These are phyloP conservation scores for Fusarium staphyleae DNA, from an alignment of 2,329 filamentous ascomycete genomes.

Conservation along the genomic window DNA sequence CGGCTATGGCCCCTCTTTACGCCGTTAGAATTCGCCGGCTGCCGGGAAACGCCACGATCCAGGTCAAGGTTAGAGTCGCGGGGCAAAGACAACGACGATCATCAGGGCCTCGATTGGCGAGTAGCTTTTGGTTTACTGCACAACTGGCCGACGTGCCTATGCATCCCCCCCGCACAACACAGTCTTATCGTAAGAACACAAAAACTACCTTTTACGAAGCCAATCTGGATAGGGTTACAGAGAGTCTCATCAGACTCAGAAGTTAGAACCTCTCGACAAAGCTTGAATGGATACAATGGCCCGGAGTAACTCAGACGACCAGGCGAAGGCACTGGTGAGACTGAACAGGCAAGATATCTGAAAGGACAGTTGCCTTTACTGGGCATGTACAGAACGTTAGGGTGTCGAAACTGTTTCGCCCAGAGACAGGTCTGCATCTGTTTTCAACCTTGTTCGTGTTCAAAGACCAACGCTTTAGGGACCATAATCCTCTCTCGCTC, in stretches of 20 bases:
- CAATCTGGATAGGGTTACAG: not conserved
- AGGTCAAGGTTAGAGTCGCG: slow-evolving; percentile 25
- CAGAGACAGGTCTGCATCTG: slow-evolving; percentile 16
- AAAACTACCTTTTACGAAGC: too few species aligned
- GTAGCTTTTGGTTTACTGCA: not conserved
- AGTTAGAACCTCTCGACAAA: not conserved
- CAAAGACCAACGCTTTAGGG: slow-evolving; percentile 1
- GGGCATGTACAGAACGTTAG: not conserved
- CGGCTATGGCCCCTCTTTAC: slow-evolving; percentile 24
- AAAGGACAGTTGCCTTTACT: too few species aligned
- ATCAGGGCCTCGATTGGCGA: not conserved
- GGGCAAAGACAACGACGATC: slow-evolving; percentile 17
- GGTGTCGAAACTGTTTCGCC: slow-evolving; percentile 14
- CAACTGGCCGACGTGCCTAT: not conserved
- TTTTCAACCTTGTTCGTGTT: not conserved
- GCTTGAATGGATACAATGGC: not conserved
- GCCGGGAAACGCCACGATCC: slow-evolving; percentile 30
- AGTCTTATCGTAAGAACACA: not conserved
- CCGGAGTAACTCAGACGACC: slow-evolving; percentile 1
- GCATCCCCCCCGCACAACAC: not conserved
- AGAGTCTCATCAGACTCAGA: not conserved
- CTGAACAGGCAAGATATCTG: not conserved
- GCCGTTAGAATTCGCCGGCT: slow-evolving; percentile 27
- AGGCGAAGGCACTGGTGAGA: slow-evolving; percentile 12
- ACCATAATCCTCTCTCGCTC: not conserved